These are phyloP conservation scores for Fraxinus paxiana DNA, from an alignment of 305 asterid species.

Conservation along the genomic window DNA sequence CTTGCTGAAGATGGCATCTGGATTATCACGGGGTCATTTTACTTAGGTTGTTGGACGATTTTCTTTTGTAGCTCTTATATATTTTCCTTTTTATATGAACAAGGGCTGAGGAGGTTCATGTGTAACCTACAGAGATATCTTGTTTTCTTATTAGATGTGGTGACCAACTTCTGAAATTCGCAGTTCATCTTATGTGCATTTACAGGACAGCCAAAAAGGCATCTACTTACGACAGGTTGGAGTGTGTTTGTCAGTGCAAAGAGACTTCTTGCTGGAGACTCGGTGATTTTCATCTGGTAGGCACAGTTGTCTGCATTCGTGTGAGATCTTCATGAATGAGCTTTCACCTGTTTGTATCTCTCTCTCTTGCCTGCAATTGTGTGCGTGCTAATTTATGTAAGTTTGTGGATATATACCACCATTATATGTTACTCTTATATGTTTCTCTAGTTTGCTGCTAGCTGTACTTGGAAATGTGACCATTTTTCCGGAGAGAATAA, in stretches of 20 bases:
- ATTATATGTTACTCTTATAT: background rate
- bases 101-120: background rate
- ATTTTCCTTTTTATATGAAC: background rate
- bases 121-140: background rate
- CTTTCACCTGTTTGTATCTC: background rate
- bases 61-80: background rate
- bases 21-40: background rate
- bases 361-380: background rate
- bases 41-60: background rate
- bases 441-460: background rate
- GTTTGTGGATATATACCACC: background rate
- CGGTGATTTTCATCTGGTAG: conserved; percentile 96
- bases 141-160: background rate
- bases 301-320: conserved; percentile 13
- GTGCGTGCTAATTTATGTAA: background rate
- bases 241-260: conserved; percentile 95
- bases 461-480: background rate
- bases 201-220: conserved; percentile 97
- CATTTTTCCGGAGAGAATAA: background rate
- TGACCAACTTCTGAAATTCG: conserved; percentile 4
- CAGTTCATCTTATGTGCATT: conserved; percentile 10
- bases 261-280: conserved; percentile 86
- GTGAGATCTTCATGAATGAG: background rate
- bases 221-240: conserved; percentile 96
- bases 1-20: background rate